Evolutionary conservation across 176 grass and related monocot species (phyloP), one percentile per base, ranked within the genome.

Genomic region (Phoenix dactylifera): DNA sequence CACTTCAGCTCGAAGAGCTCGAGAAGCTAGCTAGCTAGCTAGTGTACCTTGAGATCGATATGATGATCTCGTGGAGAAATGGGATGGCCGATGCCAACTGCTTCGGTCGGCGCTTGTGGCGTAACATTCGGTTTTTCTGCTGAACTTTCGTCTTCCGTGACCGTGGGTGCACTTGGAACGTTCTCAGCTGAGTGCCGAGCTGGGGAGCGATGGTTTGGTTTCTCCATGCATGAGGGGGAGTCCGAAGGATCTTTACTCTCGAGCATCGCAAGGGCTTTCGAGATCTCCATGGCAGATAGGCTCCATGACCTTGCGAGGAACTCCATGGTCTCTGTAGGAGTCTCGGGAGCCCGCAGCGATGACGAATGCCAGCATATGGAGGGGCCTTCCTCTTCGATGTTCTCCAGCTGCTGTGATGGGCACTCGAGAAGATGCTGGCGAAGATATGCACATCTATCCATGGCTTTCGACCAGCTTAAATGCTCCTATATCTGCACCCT

Each of bases 251-350:
- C 50, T 62, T 73, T 83, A 68, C 63, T 72, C 56, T 85, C 85
- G 20, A 87, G 66, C 18, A 87, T 55, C 72, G 76, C 84, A 29
- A 95, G 86, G 3, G 83, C 86, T 72, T 76, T 89, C 32, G 91
- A 90, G 61, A 95, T 87, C 91, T 95, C 91, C 15, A 85, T 56
- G 0, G 91, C 91, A 0, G 91, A 95, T 22, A 95, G 65, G 62
- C 91, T 95, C 91, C 91, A 95, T 0, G 83, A 95, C 71, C 91
- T 56, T 6, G 91, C 91, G 0, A 95, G 69, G 72, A 90, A 95
- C 77, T 95, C 91, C 86, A 95, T 95, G 5, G 91, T 86, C 76
- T 95, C 91, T 26, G 86, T 95, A 0, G 91, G 91, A 3, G 91
- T 95, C 72, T 95, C 91, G 0, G 90, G 90, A 5, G 86, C 67